Evolutionary conservation across 1,284 basidiomycete genomes (phyloP), one percentile per base, ranked within the genome.

Genomic region (Marasmius oreades): DNA sequence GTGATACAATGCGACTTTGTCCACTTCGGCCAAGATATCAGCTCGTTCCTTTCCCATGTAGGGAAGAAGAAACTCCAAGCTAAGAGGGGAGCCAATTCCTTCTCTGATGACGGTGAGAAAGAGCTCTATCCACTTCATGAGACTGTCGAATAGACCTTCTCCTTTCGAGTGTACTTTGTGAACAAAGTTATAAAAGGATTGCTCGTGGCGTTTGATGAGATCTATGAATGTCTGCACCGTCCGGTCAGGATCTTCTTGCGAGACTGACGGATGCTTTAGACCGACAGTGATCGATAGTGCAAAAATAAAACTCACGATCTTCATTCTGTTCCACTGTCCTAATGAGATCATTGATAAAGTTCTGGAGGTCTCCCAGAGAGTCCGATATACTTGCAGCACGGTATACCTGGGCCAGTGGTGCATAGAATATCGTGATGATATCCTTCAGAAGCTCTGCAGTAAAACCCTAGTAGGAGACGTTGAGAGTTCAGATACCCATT

Each of bases 141-240:
- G 84, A 56, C 81, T 85, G 66, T 95, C 92, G 69, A 99, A 99
- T 10, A 99, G 79, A 5, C 89, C 91, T 64, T 95, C 91, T 43
- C 97, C 97, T 70, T 98, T 98, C 42, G 93, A 90, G 69, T 99
- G 97, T 4, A 99, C 97, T 66, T 98, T 97, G 80, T 99, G 94
- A 23, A 99, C 96, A 69, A 99, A 99, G 58, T 80, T 79, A 77
- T 99, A 99, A 76, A 99, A 99, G 0, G 92, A 75, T 66, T 95
- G 92, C 68, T 99, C 94, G 72, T 99, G 97, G 28, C 97, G 84
- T 64, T 90, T 85, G 37, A 99, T 91, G 22, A 99, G 85, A 68
- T 95, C 87, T 63, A 98, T 93, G 69, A 99, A 99, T 3, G 87
- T 86, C 68, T 97, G 92, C 1, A 99, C 97, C 5, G 94, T 96